Evolutionary conservation across 2,329 filamentous ascomycete species (phyloP), one percentile per base, ranked within the genome.

Genomic region (Plenodomus biglobosus): DNA sequence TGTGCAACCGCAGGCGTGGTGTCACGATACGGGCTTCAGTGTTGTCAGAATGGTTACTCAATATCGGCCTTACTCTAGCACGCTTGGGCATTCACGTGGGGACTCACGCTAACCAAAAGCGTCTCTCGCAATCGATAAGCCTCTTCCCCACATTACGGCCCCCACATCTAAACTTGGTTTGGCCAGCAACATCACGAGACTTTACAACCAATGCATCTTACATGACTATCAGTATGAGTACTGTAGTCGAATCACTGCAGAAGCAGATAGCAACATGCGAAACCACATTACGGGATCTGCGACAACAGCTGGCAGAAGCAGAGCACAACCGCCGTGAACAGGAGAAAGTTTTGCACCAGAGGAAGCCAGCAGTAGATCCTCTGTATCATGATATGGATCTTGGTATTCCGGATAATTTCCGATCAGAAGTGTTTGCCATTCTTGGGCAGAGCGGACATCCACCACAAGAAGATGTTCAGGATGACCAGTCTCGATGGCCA

Each of bases 401-500:
- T 53, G 74, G 74, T 17, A 56, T 76, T 20, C 69, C 72, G 13
- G 68, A 73, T 39, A 71, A 74, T 35, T 76, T 75, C 59, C 70
- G 72, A 15, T 68, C 70, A 37, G 75, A 77, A 54, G 60, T 75
- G 0, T 65, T 73, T 42, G 71, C 71, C 1, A 70, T 68, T 0
- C 46, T 76, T 22, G 55, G 62, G 1, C 62, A 68, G 13, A 48
- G 45, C 17, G 48, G 32, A n/a, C 34, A 48, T 19, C 24, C 46
- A 13, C 19, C n/a, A 10, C 43, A 47, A 19, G 43, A 53, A 36
- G 50, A 47, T 11, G 49, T 44, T 16, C 10, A 43, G 24, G 45
- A 49, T 3, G 38, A 46, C n/a, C 36, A 37, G 17, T 53, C 42
- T 39, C 56, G 46, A 51, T 92, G 89, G 86, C 89, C 88, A 0